Base-by-base conservation (phyloP, 805 yeast genomes). In the Candida maesae region DNA sequence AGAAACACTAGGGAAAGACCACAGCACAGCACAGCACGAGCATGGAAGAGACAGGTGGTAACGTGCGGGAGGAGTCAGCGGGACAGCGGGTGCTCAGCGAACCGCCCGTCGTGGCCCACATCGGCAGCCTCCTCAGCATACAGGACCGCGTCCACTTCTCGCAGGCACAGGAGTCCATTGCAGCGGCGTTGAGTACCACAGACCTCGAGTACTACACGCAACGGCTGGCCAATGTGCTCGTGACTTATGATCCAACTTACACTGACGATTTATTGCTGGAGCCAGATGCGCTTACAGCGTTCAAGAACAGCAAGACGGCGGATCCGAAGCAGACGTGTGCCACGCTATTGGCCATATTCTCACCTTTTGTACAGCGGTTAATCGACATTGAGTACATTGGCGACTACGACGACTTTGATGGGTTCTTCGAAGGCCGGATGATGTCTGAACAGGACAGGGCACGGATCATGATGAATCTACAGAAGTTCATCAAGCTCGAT, bases 391-490 rank as follows among this genome's bases (percentile, higher is more conserved):
- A 38, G 3, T 16, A 20, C 8, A 13, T 34, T 2, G 36, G 29
- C 1, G 46, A 42, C 1, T 40, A 38, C 13, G 42, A 43, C 17
- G 51, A 47, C 16, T 44, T 49, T 33, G 52, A 49, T 14, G 31
- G 18, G 12, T 38, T 55, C 35, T 53, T 53, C 15, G 41, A 35
- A 1, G 46, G 31, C 13, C 17, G n/a, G 18, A 35, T 41, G 31
- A 39, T 50, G 16, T 44, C 55, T 3, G 50, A 53, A 3, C 58
- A 53, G 37, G 59, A 54, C 19, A 53, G 47, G 37, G 57, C 60
- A 16, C 42, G 33, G 16, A 48, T 55, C 6, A 14, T 57, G 33
- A 39, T 41, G 18, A 53, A 53, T 17, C 6, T 55, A 15, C 18
- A 36, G 17, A 51, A 43, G 29, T 55, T 38, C 16, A 37, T 50